Base-by-base conservation (phyloP, 2,329 filamentous ascomycete species). In the Periglandula ipomoeae region DNA sequence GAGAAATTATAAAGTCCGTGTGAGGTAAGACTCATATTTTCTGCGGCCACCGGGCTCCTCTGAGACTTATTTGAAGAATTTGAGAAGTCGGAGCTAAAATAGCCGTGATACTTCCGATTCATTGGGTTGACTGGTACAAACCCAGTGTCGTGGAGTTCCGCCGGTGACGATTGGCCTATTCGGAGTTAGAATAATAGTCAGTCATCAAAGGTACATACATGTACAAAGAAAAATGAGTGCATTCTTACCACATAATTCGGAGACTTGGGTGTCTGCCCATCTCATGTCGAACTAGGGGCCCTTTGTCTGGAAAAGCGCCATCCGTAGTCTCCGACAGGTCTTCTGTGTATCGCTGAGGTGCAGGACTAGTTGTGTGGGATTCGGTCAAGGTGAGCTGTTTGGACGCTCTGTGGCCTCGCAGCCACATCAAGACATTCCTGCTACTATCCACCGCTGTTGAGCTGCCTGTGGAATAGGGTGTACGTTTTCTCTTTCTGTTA, bases 381-480 rank as follows among this genome's bases (percentile, higher is more conserved):
- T 42, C 43, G 2, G 30, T 44, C 37, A 44, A 7, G 24, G 47
- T 51, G 34, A 49, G 39, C 23, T 49, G 65, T 55, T 79, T 78
- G 41, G 64, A 58, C 15, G 66, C 63, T 42, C 51, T 51, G 23
- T 75, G 71, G 8, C 69, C 70, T 46, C 67, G 68, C 47, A 81
- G 69, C 78, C 78, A 82, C 2, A 67, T 70, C 10, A 70, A 58
- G 55, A 81, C 74, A 32, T 71, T 69, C 48, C 67, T 65, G 37
- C 70, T 67, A 23, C 68, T 67, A 39, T 76, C 73, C 35, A 75
- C 71, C 0, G 70, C 72, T 4, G 66, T 65, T 3, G 63, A 63
- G 2, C 69, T 67, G 51, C 65, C 61, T 39, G 63, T 61, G 37
- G 61, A 61, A 30, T 65, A 50, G 15, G 24, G 34, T 5, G 24